Base-by-base conservation (phyloP, 257 asterid species). In the Petunia axillaris region DNA sequence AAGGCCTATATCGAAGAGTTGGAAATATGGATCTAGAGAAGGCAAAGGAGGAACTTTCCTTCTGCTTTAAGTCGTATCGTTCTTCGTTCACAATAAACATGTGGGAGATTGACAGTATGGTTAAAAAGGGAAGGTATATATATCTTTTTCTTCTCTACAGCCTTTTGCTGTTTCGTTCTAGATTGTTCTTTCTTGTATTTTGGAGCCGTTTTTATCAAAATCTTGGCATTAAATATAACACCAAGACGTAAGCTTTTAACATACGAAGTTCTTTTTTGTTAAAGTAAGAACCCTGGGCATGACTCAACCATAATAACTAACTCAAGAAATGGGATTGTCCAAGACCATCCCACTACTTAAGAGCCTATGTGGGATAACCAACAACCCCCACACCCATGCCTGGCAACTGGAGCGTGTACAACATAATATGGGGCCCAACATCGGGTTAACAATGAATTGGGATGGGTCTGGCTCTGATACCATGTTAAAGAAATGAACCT, bases 101-200 rank as follows among this genome's bases (percentile, higher is more conserved):
- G 99, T 95, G 99, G 99, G 99, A 95, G 91, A 95, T 95, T 85
- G 97, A 95, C 88, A 92, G 99, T 88, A 93, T 75, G 65, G 97
- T 93, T 81, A 95, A 93, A 89, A 93, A 91, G 85, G 99, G 97
- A 89, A 93, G 97, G 99, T 92, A 87, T 7, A 54, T 13, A 76
- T 44, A 70, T 65, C 70, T 73, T 46, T 43, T 75, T 78, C 44
- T 43, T 66, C 79, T 75, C 75, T 48, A 37, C 16, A 59, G 38
- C 76, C 58, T 25, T 64, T 52, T 68, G 79, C 78, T 77, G 81
- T 41, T 76, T 76, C 75, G 65, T 79, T 39, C 35, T 54, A 48
- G 37, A 58, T 39, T 81, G 77, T 71, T 71, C 60, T 71, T 55
- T 16, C 35, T 71, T 71, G 25, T 71, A 71, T 48, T 46, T 71